Percentiles rank a stretch among this genome's conserved stretches.
phyloP scores from a whole-genome alignment of 768 basidiomycete species.

The Crepidotus variabilis region DNA sequence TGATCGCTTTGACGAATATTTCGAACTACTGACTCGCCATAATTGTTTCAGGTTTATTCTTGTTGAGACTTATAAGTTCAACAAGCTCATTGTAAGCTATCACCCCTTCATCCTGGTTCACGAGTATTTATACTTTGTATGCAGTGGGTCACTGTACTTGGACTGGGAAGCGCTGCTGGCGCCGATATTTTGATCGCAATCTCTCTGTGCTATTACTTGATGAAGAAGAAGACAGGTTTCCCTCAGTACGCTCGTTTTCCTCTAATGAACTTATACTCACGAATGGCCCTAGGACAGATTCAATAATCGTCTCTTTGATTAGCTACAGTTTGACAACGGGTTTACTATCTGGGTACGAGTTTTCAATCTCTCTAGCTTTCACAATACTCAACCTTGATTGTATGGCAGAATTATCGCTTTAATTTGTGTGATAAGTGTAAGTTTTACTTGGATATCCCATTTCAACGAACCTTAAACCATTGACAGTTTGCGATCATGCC shows the following conservation, averaged over 20 bases:
- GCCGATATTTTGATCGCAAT: slow-evolving; percentile 47
- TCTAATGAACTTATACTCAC: neutral
- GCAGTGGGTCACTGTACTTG: slow-evolving; percentile 47
- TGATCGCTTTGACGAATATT: neutral
- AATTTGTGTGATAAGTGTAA: slow-evolving; percentile 37
- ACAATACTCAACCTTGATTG: neutral
- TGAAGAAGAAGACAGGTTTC: slow-evolving; percentile 45
- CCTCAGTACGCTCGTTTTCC: slow-evolving; percentile 13
- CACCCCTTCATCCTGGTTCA: too few relatives aligned
- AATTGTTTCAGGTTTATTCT: slow-evolving; percentile 27
- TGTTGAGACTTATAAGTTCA: slow-evolving; percentile 27
- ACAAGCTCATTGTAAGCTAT: slow-evolving; percentile 30
- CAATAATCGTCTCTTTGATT: slow-evolving; percentile 38
- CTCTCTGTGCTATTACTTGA: slow-evolving; percentile 45
- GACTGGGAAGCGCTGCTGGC: slow-evolving; percentile 43
- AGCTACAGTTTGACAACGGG: slow-evolving; percentile 43
- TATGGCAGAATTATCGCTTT: slow-evolving; percentile 29
- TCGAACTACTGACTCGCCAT: slow-evolving; percentile 8
- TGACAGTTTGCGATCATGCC: slow-evolving; percentile 42
- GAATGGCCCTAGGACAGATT: slow-evolving; percentile 32
- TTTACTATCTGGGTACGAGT: slow-evolving; percentile 36
- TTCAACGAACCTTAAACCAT: slow-evolving; percentile 1
- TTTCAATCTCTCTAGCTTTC: neutral
- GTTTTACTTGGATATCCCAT: slow-evolving; percentile 6
- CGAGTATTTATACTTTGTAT: neutral